A percentile compares a stretch with the other conserved stretches of the same genome.
Conservation (phyloP, 495 filamentous ascomycete species). For the Aspergillus leporis region DNA sequence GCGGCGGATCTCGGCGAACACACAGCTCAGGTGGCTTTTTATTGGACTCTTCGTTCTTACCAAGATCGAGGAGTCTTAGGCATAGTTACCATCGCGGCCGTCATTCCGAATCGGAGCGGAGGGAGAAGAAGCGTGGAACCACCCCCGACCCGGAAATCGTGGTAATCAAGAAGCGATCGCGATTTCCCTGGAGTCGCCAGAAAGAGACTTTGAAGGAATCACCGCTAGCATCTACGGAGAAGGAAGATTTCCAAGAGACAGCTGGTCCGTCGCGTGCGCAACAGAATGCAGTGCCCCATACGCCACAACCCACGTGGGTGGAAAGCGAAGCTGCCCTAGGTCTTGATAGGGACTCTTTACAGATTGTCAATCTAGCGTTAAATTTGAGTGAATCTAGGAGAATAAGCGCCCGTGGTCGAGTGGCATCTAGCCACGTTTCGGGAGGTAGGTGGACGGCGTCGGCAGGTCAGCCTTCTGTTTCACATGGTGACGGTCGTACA, state of each 20-base stretch:
- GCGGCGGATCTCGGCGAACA: constrained; percentile 30
- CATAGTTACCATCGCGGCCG: constrained; percentile 27
- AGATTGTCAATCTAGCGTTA: constrained; percentile 88
- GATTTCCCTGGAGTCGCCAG: constrained; percentile 41
- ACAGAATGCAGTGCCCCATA: constrained; percentile 6
- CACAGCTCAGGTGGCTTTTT: constrained; percentile 48
- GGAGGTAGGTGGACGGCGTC: constrained; percentile 56
- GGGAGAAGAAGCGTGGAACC: constrained; percentile 35
- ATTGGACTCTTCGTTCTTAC: constrained; percentile 39
- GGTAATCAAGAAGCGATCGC: constrained; percentile 41
- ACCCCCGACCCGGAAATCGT: constrained; percentile 33
- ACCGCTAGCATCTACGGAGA: constrained; percentile 12
- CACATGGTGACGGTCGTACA: constrained; percentile 26
- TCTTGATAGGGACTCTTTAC: constrained; percentile 72
- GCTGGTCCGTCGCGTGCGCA: neutral
- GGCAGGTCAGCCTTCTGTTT: constrained; percentile 48
- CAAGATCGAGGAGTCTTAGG: constrained; percentile 30
- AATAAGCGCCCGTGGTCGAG: constrained; percentile 41
- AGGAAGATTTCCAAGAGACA: neutral
- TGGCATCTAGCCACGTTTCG: constrained; percentile 25
- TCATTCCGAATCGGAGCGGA: constrained; percentile 28
- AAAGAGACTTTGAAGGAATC: constrained; percentile 29
- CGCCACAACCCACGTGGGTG: constrained; percentile 13
- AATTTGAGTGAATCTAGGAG: constrained; percentile 82
- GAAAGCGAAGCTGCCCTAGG: constrained; percentile 28